Conservation (phyloP, 495 filamentous ascomycete genomes). For the Lophiotrema nucula region DNA sequence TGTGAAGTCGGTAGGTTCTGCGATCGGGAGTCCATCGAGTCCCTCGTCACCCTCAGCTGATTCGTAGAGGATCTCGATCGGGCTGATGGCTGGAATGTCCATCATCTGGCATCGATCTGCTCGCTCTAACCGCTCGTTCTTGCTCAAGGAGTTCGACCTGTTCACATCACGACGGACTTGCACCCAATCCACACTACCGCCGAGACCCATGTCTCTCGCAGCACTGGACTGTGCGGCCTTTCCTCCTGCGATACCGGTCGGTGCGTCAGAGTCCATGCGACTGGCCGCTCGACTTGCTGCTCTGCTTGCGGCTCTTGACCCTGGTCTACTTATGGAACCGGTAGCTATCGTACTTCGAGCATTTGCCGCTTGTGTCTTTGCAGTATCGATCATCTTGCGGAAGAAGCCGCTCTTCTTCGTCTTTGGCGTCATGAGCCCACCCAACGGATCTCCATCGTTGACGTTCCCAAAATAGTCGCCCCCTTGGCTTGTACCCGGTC, state of each 20-base stretch:
- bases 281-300: conserved; percentile 33
- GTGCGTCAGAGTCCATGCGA: conserved; percentile 42
- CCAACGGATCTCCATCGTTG: conserved; percentile 59
- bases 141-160: conserved; percentile 85
- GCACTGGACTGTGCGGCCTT: conserved; percentile 44
- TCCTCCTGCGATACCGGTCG: conserved; percentile 55
- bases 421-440: conserved; percentile 83
- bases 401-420: conserved; percentile 92
- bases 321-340: conserved; percentile 48
- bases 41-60: conserved; percentile 89
- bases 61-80: conserved; percentile 83
- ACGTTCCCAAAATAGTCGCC: conserved; percentile 43
- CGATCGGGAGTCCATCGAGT: conserved; percentile 76
- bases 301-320: conserved; percentile 31
- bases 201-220: conserved; percentile 66
- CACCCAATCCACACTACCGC: conserved; percentile 78
- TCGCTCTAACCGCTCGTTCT: conserved; percentile 80
- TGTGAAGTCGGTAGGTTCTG: conserved; percentile 79
- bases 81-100: conserved; percentile 81
- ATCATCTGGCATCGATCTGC: conserved; percentile 94
- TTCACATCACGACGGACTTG: conserved; percentile 95
- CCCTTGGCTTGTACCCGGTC: conserved; percentile 49
- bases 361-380: conserved; percentile 88
- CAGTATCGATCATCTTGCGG: conserved; percentile 92
- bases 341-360: conserved; percentile 80